Evolutionary conservation across 1,284 basidiomycete genomes (phyloP), one percentile per base, ranked within the genome.

Genomic region (Marasmius fiardii): DNA sequence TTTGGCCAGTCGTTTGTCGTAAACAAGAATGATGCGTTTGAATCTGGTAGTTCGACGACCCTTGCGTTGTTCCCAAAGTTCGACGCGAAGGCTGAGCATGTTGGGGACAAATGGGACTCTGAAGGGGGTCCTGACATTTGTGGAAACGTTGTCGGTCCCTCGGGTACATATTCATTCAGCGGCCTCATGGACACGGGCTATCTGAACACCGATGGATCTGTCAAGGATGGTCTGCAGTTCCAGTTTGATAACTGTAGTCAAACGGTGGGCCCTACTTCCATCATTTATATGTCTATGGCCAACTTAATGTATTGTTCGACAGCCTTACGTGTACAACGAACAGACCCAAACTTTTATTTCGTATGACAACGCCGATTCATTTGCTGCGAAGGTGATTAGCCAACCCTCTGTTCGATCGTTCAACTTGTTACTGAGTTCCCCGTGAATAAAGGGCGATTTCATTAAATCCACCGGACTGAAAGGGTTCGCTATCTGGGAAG

Each of bases 321-420:
- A 88, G 85, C 81, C 86, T 0, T 89, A 79, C 60, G 75, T 89
- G 16, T 90, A 88, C 68, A 75, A 85, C 65, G 54, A 72, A 18
- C 72, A 65, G 0, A 73, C 73, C 0, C 65, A 80, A 41, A 71
- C 81, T 26, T 74, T 86, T 77, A 74, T 89, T 31, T 83, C 86
- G 3, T 90, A 76, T 59, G 87, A 90, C 60, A 67, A 77, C 54
- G 62, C 69, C 1, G 62, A 65, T 26, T 64, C 63, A 16, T 63
- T 64, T 70, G 74, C 72, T 43, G 72, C 70, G 21, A 79, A 79
- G 56, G 76, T 57, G 28, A 20, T 20, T 24, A 5, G 3, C 26
- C 10, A 2, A 4, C 37, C 33, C 10, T 31, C 14, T 52, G 21
- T 16, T 8, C 20, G 14, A 20, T 10, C 28, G n/a, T 34, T 21